Conservation (phyloP, 1,284 basidiomycete species). For the Naganishia liquefaciens region DNA sequence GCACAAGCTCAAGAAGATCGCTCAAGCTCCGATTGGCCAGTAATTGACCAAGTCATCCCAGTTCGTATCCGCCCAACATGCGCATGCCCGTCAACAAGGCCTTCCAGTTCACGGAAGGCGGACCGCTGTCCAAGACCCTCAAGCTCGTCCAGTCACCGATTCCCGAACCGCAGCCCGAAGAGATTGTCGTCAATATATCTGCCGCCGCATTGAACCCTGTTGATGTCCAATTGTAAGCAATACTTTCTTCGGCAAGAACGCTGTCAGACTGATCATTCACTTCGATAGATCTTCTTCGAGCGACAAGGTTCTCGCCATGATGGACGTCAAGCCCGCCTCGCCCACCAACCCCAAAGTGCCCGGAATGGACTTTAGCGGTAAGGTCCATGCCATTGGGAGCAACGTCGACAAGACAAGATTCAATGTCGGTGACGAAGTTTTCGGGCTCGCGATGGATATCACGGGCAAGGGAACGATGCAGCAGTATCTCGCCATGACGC, state of each 20-base stretch:
- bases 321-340: conserved; percentile 58
- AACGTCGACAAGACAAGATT: conserved; percentile 55
- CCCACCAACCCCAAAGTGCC: conserved; percentile 59
- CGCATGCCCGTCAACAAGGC: conserved; percentile 30
- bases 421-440: conserved; percentile 62
- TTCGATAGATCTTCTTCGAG: conserved; percentile 51
- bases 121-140: conserved; percentile 34
- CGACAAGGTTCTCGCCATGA: conserved; percentile 61
- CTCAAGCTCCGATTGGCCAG: too few species aligned
- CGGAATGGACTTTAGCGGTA: conserved; percentile 66
- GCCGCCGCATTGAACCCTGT: conserved; percentile 69
- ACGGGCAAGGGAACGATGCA: conserved; percentile 59
- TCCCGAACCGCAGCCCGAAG: conserved; percentile 29
- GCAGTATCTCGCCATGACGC: conserved; percentile 56
- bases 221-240: conserved; percentile 53
- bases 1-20: too few species aligned
- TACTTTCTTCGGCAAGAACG: not conserved
- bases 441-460: conserved; percentile 54
- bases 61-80: conserved; percentile 1
- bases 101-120: conserved; percentile 35
- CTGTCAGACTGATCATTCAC: conserved; percentile 10
- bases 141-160: conserved; percentile 26
- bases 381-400: conserved; percentile 60
- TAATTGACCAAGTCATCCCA: too few species aligned
- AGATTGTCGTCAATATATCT: conserved; percentile 58